Base-by-base conservation (phyloP, 1,284 basidiomycete genomes). In the Nidula niveotomentosa region DNA sequence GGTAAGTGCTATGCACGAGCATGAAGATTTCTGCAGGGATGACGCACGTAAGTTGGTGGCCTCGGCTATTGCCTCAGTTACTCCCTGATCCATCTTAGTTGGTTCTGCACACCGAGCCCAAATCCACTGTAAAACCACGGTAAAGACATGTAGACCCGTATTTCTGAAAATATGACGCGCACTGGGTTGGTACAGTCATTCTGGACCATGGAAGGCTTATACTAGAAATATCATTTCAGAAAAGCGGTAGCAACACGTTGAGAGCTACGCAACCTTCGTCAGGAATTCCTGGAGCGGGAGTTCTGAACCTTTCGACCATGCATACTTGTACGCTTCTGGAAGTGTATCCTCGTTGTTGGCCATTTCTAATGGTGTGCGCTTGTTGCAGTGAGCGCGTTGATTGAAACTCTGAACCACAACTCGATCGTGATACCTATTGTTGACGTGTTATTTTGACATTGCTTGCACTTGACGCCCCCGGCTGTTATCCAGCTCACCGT, bases 171-270 rank as follows among this genome's bases (percentile, higher is more conserved):
- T 5, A 23, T 10, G n/a, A 51, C 33, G 63, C 81, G 67, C 54
- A 89, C 87, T 49, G 86, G 87, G 64, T 88, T 90, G 0, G 76
- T 84, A 1, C 87, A 88, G 56, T 90, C 85, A 63, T 90, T 82
- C 58, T 87, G 81, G 6, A 90, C 81, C 86, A 89, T 86, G 17
- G 86, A 88, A 1, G 88, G 87, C 55, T 78, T 86, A 58, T 81
- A 86, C 88, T 89, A 57, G 6, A 53, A 37, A 49, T 39, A 49
- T 18, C 62, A 47, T 47, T 46, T 47, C 47, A 55, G 51, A 53
- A n/a, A 41, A 48, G 23, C 35, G 10, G 41, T 18, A 12, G 30
- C 7, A 18, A n/a, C 15, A 48, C 2, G 36, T 35, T 23, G 10
- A 17, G 4, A 9, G 35, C 23, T 5, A 17, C 35, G 52, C 71